These are phyloP conservation scores for Vigna reflexopilosa DNA, from an alignment of 306 rosid genomes.

Conservation along the genomic window DNA sequence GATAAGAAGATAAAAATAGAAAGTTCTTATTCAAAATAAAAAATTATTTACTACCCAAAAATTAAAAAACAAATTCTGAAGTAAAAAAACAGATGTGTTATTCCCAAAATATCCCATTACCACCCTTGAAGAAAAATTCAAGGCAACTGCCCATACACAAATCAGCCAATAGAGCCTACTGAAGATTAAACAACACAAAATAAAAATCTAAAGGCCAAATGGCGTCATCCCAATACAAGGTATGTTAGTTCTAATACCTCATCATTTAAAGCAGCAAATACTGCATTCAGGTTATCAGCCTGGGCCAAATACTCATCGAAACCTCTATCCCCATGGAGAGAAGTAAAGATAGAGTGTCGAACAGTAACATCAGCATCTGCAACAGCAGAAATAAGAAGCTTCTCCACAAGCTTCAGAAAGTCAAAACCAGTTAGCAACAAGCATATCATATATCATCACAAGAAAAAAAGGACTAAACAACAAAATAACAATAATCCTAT, in stretches of 20 bases:
- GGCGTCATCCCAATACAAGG: slow-evolving; percentile 10
- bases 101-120: slow-evolving; percentile 30
- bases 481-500: background rate
- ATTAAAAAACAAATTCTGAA: background rate
- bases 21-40: background rate
- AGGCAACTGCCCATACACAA: slow-evolving; percentile 8
- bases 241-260: slow-evolving; percentile 71
- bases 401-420: slow-evolving; percentile 88
- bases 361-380: slow-evolving; percentile 97
- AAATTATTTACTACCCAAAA: background rate
- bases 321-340: slow-evolving; percentile 87
- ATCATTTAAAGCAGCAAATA: slow-evolving; percentile 93
- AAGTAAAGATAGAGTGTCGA: slow-evolving; percentile 89
- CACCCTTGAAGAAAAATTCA: slow-evolving; percentile 17
- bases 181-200: slow-evolving; percentile 32
- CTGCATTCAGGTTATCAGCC: slow-evolving; percentile 92
- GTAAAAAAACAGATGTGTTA: slow-evolving; percentile 2
- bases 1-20: background rate
- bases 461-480: slow-evolving; percentile 29
- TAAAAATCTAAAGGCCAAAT: slow-evolving; percentile 18
- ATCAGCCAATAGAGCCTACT: slow-evolving; percentile 11
- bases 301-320: slow-evolving; percentile 97
- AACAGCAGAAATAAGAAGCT: slow-evolving; percentile 96
- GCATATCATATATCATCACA: slow-evolving; percentile 10
- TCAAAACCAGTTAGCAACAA: slow-evolving; percentile 46